Conservation (phyloP, 169 alveolate species). For the Plasmodium billcollinsi region DNA sequence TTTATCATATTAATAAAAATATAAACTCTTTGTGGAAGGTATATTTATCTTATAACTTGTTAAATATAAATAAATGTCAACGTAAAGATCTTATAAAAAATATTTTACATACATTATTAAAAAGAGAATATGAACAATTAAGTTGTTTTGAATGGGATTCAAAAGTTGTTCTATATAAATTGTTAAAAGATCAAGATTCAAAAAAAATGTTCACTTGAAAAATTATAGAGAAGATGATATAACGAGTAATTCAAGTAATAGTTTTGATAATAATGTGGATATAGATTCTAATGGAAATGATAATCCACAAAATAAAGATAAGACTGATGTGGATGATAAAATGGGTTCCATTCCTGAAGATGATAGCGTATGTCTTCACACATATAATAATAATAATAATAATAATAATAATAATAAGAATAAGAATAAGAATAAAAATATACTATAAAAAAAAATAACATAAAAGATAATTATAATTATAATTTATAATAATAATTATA, state of each 20-base stretch:
- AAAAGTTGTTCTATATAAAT: background rate
- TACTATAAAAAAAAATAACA: too few relatives aligned
- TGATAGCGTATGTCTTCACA: too few relatives aligned
- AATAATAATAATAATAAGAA: too few relatives aligned
- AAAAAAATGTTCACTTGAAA: background rate
- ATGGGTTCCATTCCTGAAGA: too few relatives aligned
- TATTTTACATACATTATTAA: constrained; percentile 3
- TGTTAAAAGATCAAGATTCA: background rate
- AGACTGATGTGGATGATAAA: too few relatives aligned
- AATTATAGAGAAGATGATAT: background rate
- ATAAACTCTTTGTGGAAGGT: constrained; percentile 26
- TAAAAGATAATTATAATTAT: too few relatives aligned
- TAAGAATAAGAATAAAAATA: too few relatives aligned
- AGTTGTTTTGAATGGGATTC: constrained; percentile 6
- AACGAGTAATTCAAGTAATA: background rate
- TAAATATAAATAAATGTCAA: constrained; percentile 12
- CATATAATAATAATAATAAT: background rate
- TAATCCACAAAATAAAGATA: too few relatives aligned
- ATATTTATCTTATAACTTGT: constrained; percentile 11
- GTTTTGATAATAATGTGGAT: background rate
- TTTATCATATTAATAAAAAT: too few relatives aligned
- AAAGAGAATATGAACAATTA: constrained; percentile 21
- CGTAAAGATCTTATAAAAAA: constrained; percentile 19
- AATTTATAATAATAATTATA: too few relatives aligned
- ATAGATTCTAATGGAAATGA: background rate